phyloP scores from a whole-genome alignment of 225 moss, liverwort and hornwort species.

The Asterella californica region DNA sequence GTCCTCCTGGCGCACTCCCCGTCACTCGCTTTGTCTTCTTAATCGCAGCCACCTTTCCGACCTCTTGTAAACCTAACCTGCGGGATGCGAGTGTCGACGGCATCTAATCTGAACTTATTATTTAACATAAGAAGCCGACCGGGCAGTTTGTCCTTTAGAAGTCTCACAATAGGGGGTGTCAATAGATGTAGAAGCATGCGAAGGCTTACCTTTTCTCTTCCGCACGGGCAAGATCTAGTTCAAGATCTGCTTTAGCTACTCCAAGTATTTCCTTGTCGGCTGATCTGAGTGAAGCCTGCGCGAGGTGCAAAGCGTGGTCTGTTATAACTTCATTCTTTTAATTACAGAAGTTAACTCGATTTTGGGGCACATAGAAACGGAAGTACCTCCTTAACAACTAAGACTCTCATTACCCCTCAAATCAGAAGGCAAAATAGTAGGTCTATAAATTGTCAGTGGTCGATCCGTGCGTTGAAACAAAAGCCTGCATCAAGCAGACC shows the following conservation, averaged over 20 bases:
- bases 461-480: not conserved
- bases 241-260: conserved; percentile 43
- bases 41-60: conserved; percentile 23
- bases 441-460: not conserved
- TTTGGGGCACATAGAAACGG: not conserved
- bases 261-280: conserved; percentile 24
- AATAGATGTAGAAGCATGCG: not conserved
- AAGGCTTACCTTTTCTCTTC: conserved; percentile 57
- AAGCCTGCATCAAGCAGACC: not conserved
- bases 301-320: not conserved
- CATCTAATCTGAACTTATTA: not conserved
- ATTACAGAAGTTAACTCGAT: not conserved
- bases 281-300: conserved; percentile 27
- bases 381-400: not conserved
- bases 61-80: conserved; percentile 26
- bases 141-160: not conserved
- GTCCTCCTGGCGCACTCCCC: conserved; percentile 3
- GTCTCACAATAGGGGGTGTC: not conserved
- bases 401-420: not conserved
- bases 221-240: conserved; percentile 49
- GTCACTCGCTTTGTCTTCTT: conserved; percentile 28
- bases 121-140: not conserved
- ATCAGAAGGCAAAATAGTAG: not conserved
- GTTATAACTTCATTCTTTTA: not conserved
- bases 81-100: not conserved